Base-by-base conservation (phyloP, 768 basidiomycete genomes). In the Exsudoporus frostii region DNA sequence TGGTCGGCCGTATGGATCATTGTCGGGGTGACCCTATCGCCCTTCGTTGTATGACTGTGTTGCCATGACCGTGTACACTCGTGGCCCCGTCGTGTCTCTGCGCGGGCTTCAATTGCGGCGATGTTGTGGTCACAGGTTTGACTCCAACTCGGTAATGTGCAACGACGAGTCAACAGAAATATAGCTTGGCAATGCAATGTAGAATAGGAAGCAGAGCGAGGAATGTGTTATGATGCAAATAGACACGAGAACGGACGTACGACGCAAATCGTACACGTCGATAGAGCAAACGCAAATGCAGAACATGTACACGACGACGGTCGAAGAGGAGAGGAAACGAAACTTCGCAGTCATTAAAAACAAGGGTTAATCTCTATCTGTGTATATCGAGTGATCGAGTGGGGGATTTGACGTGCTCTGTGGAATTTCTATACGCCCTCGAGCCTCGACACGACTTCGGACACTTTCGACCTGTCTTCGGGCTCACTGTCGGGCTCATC, bases 381-480 rank as follows among this genome's bases (percentile, higher is more conserved):
- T 39, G 29, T 33, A 33, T 19, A 36, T 42, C 29, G 25, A n/a
- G 17, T 48, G 9, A 17, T 24, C 20, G n/a, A 40, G 41, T 27
- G 38, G 17, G 24, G 10, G 40, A 34, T 41, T 17, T 4, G 15
- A 22, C 22, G 19, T 8, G 10, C 7, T 32, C 5, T 39, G 27
- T 10, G 48, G 40, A 7, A 6, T 41, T 56, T 47, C 34, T 62
- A 70, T 19, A 57, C 49, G 14, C 60, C 66, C 48, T 70, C 70
- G n/a, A 66, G 60, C 45, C 53, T 66, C 27, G 60, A 58, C 36
- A 75, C 72, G 37, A 65, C 63, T 10, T 61, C 64, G 56, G 78
- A 79, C 33, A 77, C 71, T 58, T 68, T 75, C 22, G 82, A 83
- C 58, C 78, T 79, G 62, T 86, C 85, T 60, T 70, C 72, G 51